Evolutionary conservation across 768 basidiomycete species (phyloP), one percentile per base, ranked within the genome.

Genomic region (Trametes cubensis): DNA sequence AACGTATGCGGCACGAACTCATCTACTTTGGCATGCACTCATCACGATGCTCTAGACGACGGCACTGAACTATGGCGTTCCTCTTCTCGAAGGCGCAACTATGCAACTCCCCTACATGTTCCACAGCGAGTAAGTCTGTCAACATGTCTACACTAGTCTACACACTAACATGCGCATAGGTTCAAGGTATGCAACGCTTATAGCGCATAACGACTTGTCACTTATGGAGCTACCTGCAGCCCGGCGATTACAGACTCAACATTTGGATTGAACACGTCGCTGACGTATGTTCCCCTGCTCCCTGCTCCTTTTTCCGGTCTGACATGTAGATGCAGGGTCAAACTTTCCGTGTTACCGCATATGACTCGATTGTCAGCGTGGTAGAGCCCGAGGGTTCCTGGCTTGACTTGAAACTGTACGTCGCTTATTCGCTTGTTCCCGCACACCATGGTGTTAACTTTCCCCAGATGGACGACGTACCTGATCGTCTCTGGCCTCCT

Each of bases 371-470:
- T 51, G 83, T 94, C 52, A 87, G 85, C 7, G 79, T 94, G 38
- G 89, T 94, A 40, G 92, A 94, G 71, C 90, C 92, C 18, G 87
- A 88, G 60, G 70, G 83, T 41, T 90, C 90, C 28, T 80, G 88
- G 71, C 85, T 93, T 66, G 92, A 94, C 74, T 79, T 88, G 69
- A 88, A 92, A 72, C 81, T 92, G 92, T 93, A 67, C 46, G 90
- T 76, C 34, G 23, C 28, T 10, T 40, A 5, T 15, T 25, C n/a
- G 45, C 21, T 63, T 28, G 25, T 40, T 17, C 13, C 62, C 60
- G 65, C 20, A 64, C 38, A 50, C 40, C 30, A n/a, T 55, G 47
- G 20, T 46, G 51, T 20, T 55, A 55, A 18, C 20, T 40, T 21
- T 38, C 84, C 80, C 49, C 20, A 80, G 79, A 47, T 65, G 90